Evolutionary conservation across 495 filamentous ascomycete genomes (phyloP).

Genomic region (Penicillium riverlandense): DNA sequence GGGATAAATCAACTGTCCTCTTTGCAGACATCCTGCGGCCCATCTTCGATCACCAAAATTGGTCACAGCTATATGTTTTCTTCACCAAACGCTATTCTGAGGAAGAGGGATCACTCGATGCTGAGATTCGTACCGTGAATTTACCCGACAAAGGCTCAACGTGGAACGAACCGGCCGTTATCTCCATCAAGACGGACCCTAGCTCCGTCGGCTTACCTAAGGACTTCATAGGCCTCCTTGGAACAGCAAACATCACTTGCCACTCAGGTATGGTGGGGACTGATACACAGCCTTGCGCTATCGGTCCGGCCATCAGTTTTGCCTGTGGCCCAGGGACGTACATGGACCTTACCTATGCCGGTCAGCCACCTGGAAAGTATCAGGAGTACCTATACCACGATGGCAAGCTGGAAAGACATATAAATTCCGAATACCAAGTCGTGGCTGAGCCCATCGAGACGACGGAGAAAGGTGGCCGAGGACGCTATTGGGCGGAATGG

Average conservation of each 20-base stretch:
- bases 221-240: neutral
- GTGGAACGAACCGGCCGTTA: neutral
- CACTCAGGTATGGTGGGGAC: neutral
- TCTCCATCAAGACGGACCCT: neutral
- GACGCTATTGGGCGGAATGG: slow-evolving; percentile 1
- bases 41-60: neutral
- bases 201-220: slow-evolving; percentile 1
- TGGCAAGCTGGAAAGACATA: too few species aligned
- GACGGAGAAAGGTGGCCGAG: neutral
- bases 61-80: neutral
- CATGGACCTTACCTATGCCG: slow-evolving; percentile 1
- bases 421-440: too few species aligned
- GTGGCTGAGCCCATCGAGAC: neutral
- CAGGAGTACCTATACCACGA: neutral
- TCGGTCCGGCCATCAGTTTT: neutral
- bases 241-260: neutral
- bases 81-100: neutral
- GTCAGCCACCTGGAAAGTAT: neutral
- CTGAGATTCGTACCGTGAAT: too few species aligned
- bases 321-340: neutral
- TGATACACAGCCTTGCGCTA: neutral
- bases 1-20: neutral
- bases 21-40: neutral
- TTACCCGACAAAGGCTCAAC: too few species aligned
- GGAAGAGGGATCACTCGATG: neutral